Evolutionary conservation across 257 asterid species (phyloP).

Genomic region (Solanum etuberosum): DNA sequence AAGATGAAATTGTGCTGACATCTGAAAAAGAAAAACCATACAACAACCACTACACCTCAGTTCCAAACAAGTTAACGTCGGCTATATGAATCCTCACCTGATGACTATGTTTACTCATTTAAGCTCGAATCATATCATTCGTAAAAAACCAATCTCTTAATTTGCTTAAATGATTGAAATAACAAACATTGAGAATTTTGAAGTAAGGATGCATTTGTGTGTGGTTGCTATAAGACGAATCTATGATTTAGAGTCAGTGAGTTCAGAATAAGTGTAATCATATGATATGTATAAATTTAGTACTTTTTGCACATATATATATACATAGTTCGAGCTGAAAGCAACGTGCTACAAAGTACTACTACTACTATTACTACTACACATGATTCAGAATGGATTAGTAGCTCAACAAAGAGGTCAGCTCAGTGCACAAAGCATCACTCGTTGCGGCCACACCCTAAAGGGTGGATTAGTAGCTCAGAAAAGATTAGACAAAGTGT

Average conservation of each 20-base stretch:
- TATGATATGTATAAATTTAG: neutral
- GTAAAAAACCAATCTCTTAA: neutral
- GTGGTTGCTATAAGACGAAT: neutral
- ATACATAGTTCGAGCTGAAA: neutral
- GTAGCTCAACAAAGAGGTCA: neutral
- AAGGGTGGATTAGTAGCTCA: neutral
- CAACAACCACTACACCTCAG: neutral
- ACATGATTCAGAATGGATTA: neutral
- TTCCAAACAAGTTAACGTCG: neutral
- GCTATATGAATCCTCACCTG: neutral
- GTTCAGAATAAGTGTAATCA: neutral
- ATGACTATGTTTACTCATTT: neutral
- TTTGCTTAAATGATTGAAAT: neutral
- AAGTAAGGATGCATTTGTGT: neutral
- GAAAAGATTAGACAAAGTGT: neutral
- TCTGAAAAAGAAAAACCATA: constrained; percentile 9
- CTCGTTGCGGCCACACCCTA: neutral
- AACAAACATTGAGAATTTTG: neutral
- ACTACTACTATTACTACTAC: neutral
- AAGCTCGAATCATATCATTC: constrained; percentile 14
- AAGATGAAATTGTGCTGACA: constrained; percentile 33
- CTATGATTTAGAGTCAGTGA: neutral
- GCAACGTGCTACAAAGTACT: neutral
- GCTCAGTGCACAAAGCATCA: neutral
- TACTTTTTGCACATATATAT: neutral